Percentiles rank a stretch among this genome's conserved stretches.
phyloP scores from a whole-genome alignment of 2,329 filamentous ascomycete species.

The Cladosporium sp. region DNA sequence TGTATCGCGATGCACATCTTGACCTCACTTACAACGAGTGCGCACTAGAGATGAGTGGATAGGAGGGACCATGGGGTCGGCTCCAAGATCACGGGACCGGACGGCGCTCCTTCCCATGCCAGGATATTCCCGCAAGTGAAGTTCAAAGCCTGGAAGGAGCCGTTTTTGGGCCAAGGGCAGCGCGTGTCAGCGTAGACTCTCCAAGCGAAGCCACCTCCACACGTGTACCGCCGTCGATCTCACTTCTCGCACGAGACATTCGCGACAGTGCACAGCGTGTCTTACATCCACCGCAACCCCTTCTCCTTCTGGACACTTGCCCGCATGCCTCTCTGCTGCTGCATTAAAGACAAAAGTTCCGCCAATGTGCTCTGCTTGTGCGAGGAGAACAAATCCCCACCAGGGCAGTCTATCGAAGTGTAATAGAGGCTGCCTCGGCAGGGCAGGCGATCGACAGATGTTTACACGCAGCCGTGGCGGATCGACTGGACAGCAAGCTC shows the following conservation, averaged over 20 bases:
- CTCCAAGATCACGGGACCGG: constrained; percentile 8
- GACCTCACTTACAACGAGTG: background rate
- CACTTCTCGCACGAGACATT: background rate
- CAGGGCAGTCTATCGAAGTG: background rate
- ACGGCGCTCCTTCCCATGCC: constrained; percentile 7
- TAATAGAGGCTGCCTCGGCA: background rate
- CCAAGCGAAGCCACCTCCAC: constrained; percentile 5
- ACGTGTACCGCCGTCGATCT: background rate
- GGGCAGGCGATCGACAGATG: background rate
- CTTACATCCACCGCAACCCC: background rate
- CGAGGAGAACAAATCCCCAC: too few species aligned
- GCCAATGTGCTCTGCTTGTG: too few species aligned
- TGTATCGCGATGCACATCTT: background rate
- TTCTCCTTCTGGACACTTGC: background rate
- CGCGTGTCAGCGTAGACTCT: too few species aligned
- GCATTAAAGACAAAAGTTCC: too few species aligned
- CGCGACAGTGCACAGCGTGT: background rate
- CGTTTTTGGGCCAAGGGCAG: too few species aligned
- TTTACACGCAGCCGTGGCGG: background rate
- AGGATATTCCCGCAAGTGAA: constrained; percentile 4
- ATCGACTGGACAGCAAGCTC: constrained; percentile 8
- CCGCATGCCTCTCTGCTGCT: too few species aligned
- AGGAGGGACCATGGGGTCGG: background rate
- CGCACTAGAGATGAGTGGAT: background rate
- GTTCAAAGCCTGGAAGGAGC: background rate